Base-by-base conservation (phyloP, 2,329 filamentous ascomycete species). In the Neurospora crassa region DNA sequence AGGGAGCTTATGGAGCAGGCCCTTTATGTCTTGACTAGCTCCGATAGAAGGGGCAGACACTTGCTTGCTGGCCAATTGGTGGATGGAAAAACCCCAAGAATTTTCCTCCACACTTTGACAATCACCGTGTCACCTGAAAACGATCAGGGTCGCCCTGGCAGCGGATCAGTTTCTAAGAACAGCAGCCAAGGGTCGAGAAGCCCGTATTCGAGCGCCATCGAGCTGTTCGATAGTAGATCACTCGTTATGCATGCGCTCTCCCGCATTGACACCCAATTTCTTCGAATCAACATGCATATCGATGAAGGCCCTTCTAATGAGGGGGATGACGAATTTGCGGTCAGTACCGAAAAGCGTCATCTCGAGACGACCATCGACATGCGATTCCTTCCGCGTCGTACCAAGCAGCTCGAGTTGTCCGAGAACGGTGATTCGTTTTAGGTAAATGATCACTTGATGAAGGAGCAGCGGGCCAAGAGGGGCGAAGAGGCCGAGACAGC, bases 91-190 rank as follows among this genome's bases (percentile, higher is more conserved):
- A 47, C 24, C 0, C 24, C 24, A 1, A 42, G 69, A 3, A 74
- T 76, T 20, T 72, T 69, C 45, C 72, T 87, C 3, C 78, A 82
- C 71, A 84, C 80, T 1, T 75, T 87, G 34, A 82, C 79, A 3
- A 77, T 87, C 67, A 79, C 83, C 42, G 74, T 86, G n/a, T 63
- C 73, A 70, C 72, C 67, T n/a, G 6, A 67, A 11, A 45, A 70
- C 4, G 40, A 70, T 16, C 11, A 43, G 18, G 40, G 18, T 47
- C n/a, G 41, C 37, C n/a, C 20, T 18, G 29, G 20, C n/a, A 24
- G 14, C 12, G 0, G 3, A n/a, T 20, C 2, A 12, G 40, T 8
- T 16, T 40, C 63, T 16, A 29, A 70, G 0, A 29, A 6, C 14
- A 29, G 7, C 24, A 67, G 69, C 47, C 29, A 47, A 0, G 71